Evolutionary conservation across 345 rosid species (phyloP).

Genomic region (Leavenworthia alabamica): DNA sequence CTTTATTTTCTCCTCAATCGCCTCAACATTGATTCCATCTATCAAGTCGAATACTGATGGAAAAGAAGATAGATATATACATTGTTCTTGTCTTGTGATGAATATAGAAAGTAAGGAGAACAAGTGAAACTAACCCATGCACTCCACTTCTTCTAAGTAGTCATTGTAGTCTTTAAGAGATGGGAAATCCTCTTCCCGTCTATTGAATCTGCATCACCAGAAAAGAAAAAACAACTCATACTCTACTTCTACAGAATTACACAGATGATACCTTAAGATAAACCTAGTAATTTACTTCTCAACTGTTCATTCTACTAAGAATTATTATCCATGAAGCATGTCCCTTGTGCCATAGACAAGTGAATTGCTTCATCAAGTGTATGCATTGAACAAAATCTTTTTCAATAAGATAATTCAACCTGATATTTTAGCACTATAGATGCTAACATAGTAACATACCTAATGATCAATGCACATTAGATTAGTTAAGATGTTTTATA

Average conservation of each 20-base stretch:
- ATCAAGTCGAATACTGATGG: constrained; percentile 60
- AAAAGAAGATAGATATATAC: neutral
- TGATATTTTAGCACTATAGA: no score
- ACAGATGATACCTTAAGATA: neutral
- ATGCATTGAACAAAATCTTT: neutral
- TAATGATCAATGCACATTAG: no score
- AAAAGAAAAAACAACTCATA: neutral
- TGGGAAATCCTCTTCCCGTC: constrained; percentile 80
- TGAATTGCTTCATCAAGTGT: neutral
- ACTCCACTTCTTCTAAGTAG: constrained; percentile 94
- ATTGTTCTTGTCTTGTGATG: constrained; percentile 3
- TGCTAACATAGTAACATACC: no score
- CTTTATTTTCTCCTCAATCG: constrained; percentile 65
- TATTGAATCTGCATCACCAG: constrained; percentile 56
- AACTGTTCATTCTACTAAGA: neutral
- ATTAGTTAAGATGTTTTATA: no score
- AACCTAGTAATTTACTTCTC: neutral
- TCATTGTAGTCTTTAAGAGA: constrained; percentile 78
- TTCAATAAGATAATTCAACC: no score
- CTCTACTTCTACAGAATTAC: neutral
- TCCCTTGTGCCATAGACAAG: neutral
- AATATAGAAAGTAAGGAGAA: neutral
- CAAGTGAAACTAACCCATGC: constrained; percentile 63
- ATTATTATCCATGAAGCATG: neutral
- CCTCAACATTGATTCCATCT: constrained; percentile 67